These are phyloP conservation scores for Chalara sp. DNA, from an alignment of 2,329 filamentous ascomycete genomes.

Conservation along the genomic window DNA sequence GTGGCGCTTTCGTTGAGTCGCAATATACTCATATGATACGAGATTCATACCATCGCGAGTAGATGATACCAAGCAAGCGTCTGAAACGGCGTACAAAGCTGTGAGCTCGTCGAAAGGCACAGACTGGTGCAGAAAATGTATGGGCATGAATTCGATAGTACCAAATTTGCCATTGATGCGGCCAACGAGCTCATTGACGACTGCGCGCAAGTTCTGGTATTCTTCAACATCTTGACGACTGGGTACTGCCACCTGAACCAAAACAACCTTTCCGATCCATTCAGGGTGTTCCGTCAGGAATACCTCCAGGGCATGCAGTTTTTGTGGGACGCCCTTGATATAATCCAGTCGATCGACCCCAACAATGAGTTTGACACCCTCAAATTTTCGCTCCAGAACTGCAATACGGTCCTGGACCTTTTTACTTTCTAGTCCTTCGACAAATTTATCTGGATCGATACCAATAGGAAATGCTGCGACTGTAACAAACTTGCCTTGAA, in stretches of 20 bases:
- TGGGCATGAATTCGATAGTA: slow-evolving; percentile 97
- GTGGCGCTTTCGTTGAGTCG: slow-evolving; percentile 82
- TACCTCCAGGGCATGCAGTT: slow-evolving; percentile 91
- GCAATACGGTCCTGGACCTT: slow-evolving; percentile 85
- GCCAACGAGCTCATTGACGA: slow-evolving; percentile 94
- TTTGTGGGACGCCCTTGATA: slow-evolving; percentile 98
- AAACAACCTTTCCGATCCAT: slow-evolving; percentile 94
- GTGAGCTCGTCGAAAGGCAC: slow-evolving; percentile 93
- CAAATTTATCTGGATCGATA: slow-evolving; percentile 95
- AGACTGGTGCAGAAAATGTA: slow-evolving; percentile 96
- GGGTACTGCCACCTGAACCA: slow-evolving; percentile 93
- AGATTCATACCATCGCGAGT: slow-evolving; percentile 99
- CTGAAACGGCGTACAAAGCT: slow-evolving; percentile 85
- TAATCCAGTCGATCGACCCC: slow-evolving; percentile 96
- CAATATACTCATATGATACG: slow-evolving; percentile 97
- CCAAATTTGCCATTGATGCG: slow-evolving; percentile 96
- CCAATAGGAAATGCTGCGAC: slow-evolving; percentile 96
- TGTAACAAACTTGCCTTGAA: slow-evolving; percentile 78
- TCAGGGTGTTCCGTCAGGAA: slow-evolving; percentile 96
- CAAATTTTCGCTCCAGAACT: slow-evolving; percentile 80
- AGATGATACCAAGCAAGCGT: slow-evolving; percentile 86
- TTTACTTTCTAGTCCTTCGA: slow-evolving; percentile 77
- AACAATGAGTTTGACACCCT: slow-evolving; percentile 92
- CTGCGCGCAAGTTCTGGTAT: slow-evolving; percentile 90
- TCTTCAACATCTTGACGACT: slow-evolving; percentile 95